Evolutionary conservation across 2,329 filamentous ascomycete genomes (phyloP), one percentile per base, ranked within the genome.

Genomic region (Keithomyces neogunnii): DNA sequence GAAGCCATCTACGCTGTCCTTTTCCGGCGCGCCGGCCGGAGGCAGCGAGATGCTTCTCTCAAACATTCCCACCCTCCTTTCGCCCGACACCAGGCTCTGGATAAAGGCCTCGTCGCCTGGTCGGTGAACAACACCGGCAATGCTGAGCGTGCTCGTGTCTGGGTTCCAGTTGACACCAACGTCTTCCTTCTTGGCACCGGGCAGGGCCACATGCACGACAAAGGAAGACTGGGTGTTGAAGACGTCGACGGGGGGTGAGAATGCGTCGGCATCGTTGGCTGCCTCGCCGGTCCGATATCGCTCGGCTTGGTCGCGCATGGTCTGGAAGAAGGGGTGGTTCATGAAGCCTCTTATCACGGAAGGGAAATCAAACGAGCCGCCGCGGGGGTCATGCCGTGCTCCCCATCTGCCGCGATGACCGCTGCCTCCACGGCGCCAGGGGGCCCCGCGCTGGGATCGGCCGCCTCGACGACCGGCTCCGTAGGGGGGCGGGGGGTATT

Each of bases 101-200:
- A 89, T 66, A 64, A 88, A 79, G 47, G 80, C 76, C 62, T 90
- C 86, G 63, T 88, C 80, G 6, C 82, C 85, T 3, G 84, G 85
- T 2, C 88, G 79, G 64, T 89, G 79, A 7, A 90, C 76, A 0
- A 91, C 83, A 48, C 89, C 89, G 1, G 84, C 77, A 50, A 95
- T 71, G 59, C 76, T 80, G 42, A 95, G 72, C 51, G 78, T 72
- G 45, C 74, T 77, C 61, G 80, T 81, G 53, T 88, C 84, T 0
- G 80, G 75, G 58, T 92, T 82, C 80, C 86, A 95, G 65, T 84
- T 84, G 45, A 93, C 80, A 52, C 79, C 85, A 5, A 93, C 73
- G 61, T 93, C 87, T 60, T 88, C 79, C 68, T 90, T 91, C 69
- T 84, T 84, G 2, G 85, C 88, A 30, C 89, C 89, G 0, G 89